Conservation (phyloP, 2,329 filamentous ascomycete genomes). For the Monosporascus cannonballus region DNA sequence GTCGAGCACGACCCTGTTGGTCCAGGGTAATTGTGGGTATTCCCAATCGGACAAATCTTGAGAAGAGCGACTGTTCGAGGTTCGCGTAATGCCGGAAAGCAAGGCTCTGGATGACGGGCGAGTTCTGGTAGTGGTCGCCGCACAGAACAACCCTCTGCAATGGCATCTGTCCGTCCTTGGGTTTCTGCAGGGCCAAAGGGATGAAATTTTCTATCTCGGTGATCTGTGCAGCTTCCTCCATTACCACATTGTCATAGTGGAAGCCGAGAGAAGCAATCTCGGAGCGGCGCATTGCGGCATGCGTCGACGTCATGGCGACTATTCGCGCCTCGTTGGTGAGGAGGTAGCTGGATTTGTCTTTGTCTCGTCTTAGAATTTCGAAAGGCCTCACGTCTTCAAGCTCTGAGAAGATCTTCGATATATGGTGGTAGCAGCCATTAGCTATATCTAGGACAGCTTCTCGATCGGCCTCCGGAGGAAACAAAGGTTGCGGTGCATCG, state of each 20-base stretch:
- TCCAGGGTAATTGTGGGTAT: slow-evolving; percentile 89
- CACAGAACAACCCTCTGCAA: slow-evolving; percentile 87
- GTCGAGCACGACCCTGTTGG: slow-evolving; percentile 85
- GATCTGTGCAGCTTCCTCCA: slow-evolving; percentile 98
- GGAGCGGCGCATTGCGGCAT: slow-evolving; percentile 87
- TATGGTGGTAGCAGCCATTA: slow-evolving; percentile 80
- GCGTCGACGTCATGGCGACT: slow-evolving; percentile 97
- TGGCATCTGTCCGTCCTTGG: slow-evolving; percentile 63
- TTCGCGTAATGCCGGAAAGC: slow-evolving; percentile 95
- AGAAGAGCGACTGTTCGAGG: slow-evolving; percentile 91
- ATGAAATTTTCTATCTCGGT: slow-evolving; percentile 98
- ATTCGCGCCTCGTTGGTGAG: slow-evolving; percentile 94
- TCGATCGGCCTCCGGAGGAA: slow-evolving; percentile 59
- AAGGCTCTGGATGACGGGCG: slow-evolving; percentile 88
- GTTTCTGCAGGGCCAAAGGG: slow-evolving; percentile 84
- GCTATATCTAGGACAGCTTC: slow-evolving; percentile 69
- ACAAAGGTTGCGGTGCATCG: slow-evolving; percentile 80
- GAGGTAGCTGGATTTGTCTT: slow-evolving; percentile 94
- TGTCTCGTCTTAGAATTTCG: slow-evolving; percentile 81
- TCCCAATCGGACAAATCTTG: slow-evolving; percentile 80
- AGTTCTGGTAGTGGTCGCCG: slow-evolving; percentile 95
- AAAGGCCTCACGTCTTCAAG: slow-evolving; percentile 91
- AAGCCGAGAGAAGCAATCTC: slow-evolving; percentile 92
- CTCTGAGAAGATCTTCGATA: slow-evolving; percentile 85
- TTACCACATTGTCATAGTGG: slow-evolving; percentile 94